Evolutionary conservation across 1,284 basidiomycete genomes (phyloP).

Genomic region (Moesziomyces parantarcticus): DNA sequence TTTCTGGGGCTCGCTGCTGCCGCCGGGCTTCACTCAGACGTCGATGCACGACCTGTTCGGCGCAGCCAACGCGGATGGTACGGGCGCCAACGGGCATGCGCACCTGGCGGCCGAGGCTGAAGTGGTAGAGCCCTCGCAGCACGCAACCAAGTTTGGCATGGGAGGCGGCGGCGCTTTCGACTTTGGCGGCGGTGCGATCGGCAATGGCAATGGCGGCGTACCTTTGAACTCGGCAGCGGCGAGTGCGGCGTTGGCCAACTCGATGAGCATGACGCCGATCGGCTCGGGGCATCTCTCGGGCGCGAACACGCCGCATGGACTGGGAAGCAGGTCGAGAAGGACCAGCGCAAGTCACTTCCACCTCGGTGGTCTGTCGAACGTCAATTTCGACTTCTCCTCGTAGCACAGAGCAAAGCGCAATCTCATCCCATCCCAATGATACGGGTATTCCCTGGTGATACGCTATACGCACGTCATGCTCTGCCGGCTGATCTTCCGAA

Average conservation of each 20-base stretch:
- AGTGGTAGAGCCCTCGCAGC: constrained; percentile 12
- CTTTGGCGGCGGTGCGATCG: constrained; percentile 49
- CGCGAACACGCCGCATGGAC: constrained; percentile 33
- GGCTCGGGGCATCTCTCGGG: constrained; percentile 27
- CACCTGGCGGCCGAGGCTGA: constrained; percentile 19
- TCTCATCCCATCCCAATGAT: too few species aligned
- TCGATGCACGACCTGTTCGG: constrained; percentile 50
- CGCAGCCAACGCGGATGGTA: constrained; percentile 14
- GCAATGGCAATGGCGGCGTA: constrained; percentile 45
- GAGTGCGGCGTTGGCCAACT: constrained; percentile 17
- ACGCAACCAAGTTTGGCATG: constrained; percentile 50
- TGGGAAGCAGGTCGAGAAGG: constrained; percentile 25
- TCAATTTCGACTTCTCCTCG: constrained; percentile 39
- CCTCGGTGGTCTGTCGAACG: constrained; percentile 17
- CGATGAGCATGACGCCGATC: constrained; percentile 33
- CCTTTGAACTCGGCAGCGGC: constrained; percentile 38
- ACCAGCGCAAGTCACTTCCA: constrained; percentile 31
- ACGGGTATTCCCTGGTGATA: too few species aligned
- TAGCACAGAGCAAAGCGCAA: not conserved
- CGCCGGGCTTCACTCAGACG: constrained; percentile 51
- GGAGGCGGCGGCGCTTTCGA: constrained; percentile 48
- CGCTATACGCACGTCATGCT: too few species aligned
- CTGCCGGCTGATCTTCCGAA: too few species aligned
- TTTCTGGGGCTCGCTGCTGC: constrained; percentile 58
- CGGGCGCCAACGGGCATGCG: constrained; percentile 4